These are phyloP conservation scores for Gyromitra esculenta DNA, from an alignment of 2,329 filamentous ascomycete genomes.

Conservation along the genomic window DNA sequence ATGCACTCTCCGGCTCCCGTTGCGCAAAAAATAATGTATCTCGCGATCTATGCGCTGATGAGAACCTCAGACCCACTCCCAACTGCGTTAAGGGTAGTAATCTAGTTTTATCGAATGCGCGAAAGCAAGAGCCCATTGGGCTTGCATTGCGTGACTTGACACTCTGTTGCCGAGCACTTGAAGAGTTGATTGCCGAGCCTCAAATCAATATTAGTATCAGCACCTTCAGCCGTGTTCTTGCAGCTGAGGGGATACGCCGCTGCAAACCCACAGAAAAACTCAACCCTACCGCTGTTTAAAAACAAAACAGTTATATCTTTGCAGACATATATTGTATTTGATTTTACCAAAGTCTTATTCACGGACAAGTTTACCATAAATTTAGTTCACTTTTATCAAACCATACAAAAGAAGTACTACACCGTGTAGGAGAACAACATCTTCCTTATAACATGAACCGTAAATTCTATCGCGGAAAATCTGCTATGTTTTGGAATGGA, in stretches of 20 bases:
- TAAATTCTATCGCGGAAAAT: background rate
- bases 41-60: background rate
- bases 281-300: background rate
- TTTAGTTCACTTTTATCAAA: background rate
- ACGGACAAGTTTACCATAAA: background rate
- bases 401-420: background rate
- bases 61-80: background rate
- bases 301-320: background rate
- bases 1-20: too few relatives aligned
- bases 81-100: background rate
- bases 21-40: background rate
- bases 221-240: background rate
- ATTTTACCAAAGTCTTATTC: background rate
- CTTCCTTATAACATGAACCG: background rate
- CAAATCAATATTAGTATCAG: slow-evolving; percentile 1
- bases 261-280: background rate
- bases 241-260: background rate
- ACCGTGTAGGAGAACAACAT: background rate
- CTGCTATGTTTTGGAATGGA: background rate
- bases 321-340: background rate
- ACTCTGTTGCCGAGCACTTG: background rate
- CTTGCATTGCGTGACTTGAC: background rate
- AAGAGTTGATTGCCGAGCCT: background rate
- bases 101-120: background rate
- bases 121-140: background rate